Evolutionary conservation across 179 eudicot species (phyloP), one percentile per base, ranked within the genome.

Genomic region (Pouteria campechiana): DNA sequence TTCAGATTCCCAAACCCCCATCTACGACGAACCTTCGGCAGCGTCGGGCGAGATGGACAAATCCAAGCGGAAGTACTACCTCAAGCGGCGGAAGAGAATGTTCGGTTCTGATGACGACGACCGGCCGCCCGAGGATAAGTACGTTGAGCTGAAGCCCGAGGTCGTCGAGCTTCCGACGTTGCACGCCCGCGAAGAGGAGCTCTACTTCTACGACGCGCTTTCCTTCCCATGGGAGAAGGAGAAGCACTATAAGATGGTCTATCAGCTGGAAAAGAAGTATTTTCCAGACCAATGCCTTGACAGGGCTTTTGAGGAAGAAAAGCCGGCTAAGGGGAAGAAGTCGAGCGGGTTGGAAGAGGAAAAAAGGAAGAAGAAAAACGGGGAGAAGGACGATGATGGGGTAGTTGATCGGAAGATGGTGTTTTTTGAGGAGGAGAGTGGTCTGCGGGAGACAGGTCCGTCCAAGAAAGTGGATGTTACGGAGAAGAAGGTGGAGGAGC

Each of bases 151-250:
- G 63, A 80, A 70, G 62, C 93, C 79, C 4, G 84, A 90, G 37
- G 89, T 90, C 15, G 93, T 81, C 40, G 93, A 90, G 76, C 54
- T 86, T 10, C 64, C 65, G 2, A 74, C 95, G 13, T 33, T 86
- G 69, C 98, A 86, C 42, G 58, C 78, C 51, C 78, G 79, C 29
- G 93, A 90, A 48, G 93, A 90, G 36, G 98, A 86, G 51, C 60
- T 90, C 67, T 86, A 78, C 58, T 90, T 86, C 15, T 76, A 86
- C 28, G 98, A 90, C 47, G 48, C 84, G 10, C 86, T 90, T 44
- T 76, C 96, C 12, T 79, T 78, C 39, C 98, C 98, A 9, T 90
- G 98, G 96, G 98, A 90, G 62, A 86, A 86, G 41, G 83, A 86
- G 11, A 90, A 81, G 73, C 98, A 90, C 73, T 90, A 90, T 49